Evolutionary conservation across 2,329 filamentous ascomycete genomes (phyloP).

Genomic region (Aspergillus candidus): DNA sequence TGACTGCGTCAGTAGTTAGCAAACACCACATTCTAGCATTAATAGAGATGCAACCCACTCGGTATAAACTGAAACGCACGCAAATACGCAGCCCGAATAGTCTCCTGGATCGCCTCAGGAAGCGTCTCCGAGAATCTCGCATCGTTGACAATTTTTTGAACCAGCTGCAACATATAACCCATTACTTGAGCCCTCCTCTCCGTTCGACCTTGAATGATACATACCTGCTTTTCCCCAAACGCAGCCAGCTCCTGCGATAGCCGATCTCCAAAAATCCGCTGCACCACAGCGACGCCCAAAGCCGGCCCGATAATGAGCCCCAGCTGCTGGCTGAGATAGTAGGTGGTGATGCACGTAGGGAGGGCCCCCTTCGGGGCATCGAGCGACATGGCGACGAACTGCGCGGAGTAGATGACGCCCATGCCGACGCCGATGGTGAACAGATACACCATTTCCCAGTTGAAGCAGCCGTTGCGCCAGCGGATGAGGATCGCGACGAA

Average conservation of each 20-base stretch:
- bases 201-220: neutral
- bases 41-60: slow-evolving; percentile 3
- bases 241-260: neutral
- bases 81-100: slow-evolving; percentile 8
- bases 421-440: slow-evolving; percentile 8
- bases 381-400: slow-evolving; percentile 16
- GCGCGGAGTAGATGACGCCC: slow-evolving; percentile 13
- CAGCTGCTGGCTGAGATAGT: slow-evolving; percentile 18
- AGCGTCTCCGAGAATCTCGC: slow-evolving; percentile 3
- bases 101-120: slow-evolving; percentile 1
- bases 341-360: slow-evolving; percentile 12
- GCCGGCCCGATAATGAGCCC: slow-evolving; percentile 17
- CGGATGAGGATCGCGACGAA: slow-evolving; percentile 12
- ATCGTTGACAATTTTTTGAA: slow-evolving; percentile 9
- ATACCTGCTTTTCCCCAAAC: slow-evolving; percentile 2
- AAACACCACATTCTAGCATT: too few relatives aligned
- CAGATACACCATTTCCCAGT: slow-evolving; percentile 9
- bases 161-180: neutral
- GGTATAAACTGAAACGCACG: slow-evolving; percentile 7
- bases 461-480: slow-evolving; percentile 14
- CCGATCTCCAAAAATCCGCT: slow-evolving; percentile 7
- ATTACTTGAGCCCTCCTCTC: neutral
- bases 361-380: slow-evolving; percentile 5
- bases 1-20: too few relatives aligned
- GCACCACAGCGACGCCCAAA: slow-evolving; percentile 8